Evolutionary conservation across 2,329 filamentous ascomycete species (phyloP), one percentile per base, ranked within the genome.

Genomic region (Phyllosticta citribraziliensis): DNA sequence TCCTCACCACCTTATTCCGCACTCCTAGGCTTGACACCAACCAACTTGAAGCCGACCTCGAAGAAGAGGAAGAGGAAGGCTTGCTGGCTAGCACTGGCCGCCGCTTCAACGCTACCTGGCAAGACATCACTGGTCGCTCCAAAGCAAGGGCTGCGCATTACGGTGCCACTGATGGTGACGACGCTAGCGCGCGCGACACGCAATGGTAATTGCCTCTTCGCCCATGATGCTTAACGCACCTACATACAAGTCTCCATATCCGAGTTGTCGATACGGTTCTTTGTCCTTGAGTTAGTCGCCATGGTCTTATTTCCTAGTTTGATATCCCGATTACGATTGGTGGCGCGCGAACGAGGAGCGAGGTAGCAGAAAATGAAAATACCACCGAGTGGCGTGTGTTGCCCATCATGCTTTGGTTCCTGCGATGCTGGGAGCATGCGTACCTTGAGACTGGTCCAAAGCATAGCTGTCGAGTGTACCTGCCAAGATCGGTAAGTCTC

Each of bases 11-110:
- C 2, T 76, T 97, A 0, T 87, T 97, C 80, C 85, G 88, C 52
- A 86, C 91, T 1, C 92, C 93, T 0, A 86, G 82, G 69, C 74
- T 96, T 40, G 85, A 93, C 67, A 80, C 93, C 61, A 82, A 84
- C 54, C 86, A 92, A 68, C 73, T 95, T 8, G 94, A 97, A 65
- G 89, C 93, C 64, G 92, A 97, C 70, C 87, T 92, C 17, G 90
- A 96, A 73, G 89, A 87, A 30, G 91, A 93, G 19, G 94, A 97
- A 72, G 94, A 99, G 70, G 94, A 99, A 76, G 90, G 92, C 11
- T 78, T 99, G 56, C 78, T 99, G 55, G 90, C 91, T 0, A 91
- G 85, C 67, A 96, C 91, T 0, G 86, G 91, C 5, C 79, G 91
- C 62, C 82, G 91, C 33, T 91, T 96, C 66, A 88, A 88, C 52